Evolutionary conservation across 345 rosid genomes (phyloP), one percentile per base, ranked within the genome.

Genomic region (Eutrema yunnanense): DNA sequence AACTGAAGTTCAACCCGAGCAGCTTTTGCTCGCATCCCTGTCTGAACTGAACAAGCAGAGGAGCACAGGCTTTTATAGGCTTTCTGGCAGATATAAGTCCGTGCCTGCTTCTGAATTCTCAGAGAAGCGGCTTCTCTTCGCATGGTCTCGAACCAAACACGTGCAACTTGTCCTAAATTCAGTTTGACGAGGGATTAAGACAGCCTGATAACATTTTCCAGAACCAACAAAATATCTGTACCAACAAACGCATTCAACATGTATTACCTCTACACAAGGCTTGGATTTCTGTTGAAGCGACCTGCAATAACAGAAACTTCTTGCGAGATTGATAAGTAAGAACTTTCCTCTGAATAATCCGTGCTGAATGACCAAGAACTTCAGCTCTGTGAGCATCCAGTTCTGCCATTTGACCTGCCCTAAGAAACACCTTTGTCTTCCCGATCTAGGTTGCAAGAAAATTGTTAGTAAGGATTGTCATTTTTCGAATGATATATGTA

Each of bases 371-470:
- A 74, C 96, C 96, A 69, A 95, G 81, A 42, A 90, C 90, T 78
- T 88, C 89, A 75, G 64, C 85, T 77, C 97, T 84, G 55, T 81
- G 85, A 79, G 84, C 82, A 88, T 92, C 99, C 52, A 92, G 62
- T 75, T 95, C 99, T 73, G 99, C 97, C 99, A 95, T 95, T 80
- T 95, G 99, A 78, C 97, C 99, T 62, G 99, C 99, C 81, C 99
- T 80, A 36, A 92, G 96, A 74, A 95, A 92, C 62, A 95, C 85
- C 78, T 95, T 95, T 59, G 96, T 89, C 76, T 87, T 89, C 74
- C 99, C 99, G 59, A 92, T 82, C 99, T 95, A 81, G 59, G 74
- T 75, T 14, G 71, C 61, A 44, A 72, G 49, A 65, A 71, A 58
- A 78, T 29, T 56, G 3, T 47, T 40, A 30, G n/a, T n/a, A 30